These are phyloP conservation scores for Coemansia sp. DNA, from an alignment of 192 early-diverging fungal genomes.

Conservation along the genomic window DNA sequence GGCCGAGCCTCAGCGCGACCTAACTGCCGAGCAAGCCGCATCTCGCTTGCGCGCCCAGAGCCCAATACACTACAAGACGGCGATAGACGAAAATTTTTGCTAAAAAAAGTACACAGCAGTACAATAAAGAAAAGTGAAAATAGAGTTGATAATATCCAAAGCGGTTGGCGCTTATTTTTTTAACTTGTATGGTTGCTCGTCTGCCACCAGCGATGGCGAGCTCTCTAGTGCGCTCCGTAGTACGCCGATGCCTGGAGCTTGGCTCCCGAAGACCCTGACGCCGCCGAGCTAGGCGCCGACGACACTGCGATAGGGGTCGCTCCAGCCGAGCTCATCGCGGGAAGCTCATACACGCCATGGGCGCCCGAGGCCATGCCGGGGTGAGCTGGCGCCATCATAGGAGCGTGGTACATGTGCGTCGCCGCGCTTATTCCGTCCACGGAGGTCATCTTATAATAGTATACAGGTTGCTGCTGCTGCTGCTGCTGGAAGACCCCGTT, in stretches of 20 bases:
- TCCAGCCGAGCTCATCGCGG: neutral
- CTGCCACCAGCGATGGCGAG: neutral
- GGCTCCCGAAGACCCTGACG: slow-evolving; percentile 12
- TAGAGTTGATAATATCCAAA: neutral
- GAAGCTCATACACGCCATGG: neutral
- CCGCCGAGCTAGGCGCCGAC: neutral
- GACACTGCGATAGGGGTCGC: slow-evolving; percentile 8
- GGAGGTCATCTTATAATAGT: slow-evolving; percentile 42
- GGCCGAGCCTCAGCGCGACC: slow-evolving; percentile 90
- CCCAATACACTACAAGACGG: slow-evolving; percentile 21
- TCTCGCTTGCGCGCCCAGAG: slow-evolving; percentile 65
- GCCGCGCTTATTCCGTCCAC: slow-evolving; percentile 21
- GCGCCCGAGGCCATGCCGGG: slow-evolving; percentile 1
- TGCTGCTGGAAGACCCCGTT: slow-evolving; percentile 19
- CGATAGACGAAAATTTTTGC: neutral
- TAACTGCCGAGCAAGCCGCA: slow-evolving; percentile 94
- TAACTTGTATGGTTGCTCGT: neutral
- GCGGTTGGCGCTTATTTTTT: neutral
- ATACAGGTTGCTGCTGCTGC: slow-evolving; percentile 22
- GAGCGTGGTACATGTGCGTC: slow-evolving; percentile 15
- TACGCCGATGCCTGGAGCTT: slow-evolving; percentile 26
- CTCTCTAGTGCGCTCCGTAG: slow-evolving; percentile 16
- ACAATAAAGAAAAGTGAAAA: slow-evolving; percentile 3
- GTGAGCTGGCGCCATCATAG: slow-evolving; percentile 31
- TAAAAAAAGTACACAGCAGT: neutral